Percentiles rank a stretch among this genome's conserved stretches.
Evolutionary conservation across 2,329 filamentous ascomycete species (phyloP).

Genomic region (Trichoderma afroharzianum): DNA sequence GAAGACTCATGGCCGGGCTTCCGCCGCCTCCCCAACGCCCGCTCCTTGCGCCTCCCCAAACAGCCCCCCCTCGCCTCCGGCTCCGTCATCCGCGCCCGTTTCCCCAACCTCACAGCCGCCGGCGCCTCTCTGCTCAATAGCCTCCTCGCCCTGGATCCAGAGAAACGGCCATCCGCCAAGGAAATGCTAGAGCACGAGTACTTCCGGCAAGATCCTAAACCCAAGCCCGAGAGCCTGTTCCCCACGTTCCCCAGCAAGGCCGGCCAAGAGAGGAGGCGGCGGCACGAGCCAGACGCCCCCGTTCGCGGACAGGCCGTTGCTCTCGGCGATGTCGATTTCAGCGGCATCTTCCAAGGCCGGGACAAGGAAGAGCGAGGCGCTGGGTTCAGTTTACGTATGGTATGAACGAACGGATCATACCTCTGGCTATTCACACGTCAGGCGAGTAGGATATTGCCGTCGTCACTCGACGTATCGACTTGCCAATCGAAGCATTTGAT

Average conservation of each 20-base stretch:
- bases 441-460: neutral
- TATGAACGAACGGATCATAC: slow-evolving; percentile 23
- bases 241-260: slow-evolving; percentile 96
- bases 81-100: slow-evolving; percentile 67
- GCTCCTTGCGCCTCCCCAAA: slow-evolving; percentile 67
- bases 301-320: slow-evolving; percentile 65
- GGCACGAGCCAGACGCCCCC: slow-evolving; percentile 75
- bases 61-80: slow-evolving; percentile 35
- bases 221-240: slow-evolving; percentile 89
- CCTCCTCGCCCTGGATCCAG: slow-evolving; percentile 73
- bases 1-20: slow-evolving; percentile 83
- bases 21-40: slow-evolving; percentile 81
- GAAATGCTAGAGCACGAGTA: slow-evolving; percentile 78
- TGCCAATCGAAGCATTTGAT: neutral
- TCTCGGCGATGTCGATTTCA: slow-evolving; percentile 60
- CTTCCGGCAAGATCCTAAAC: slow-evolving; percentile 83
- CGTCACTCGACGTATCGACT: neutral
- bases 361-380: slow-evolving; percentile 63
- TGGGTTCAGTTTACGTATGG: slow-evolving; percentile 63
- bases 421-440: neutral
- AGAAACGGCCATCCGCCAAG: slow-evolving; percentile 63
- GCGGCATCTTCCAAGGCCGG: slow-evolving; percentile 65
- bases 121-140: slow-evolving; percentile 66
- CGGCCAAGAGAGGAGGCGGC: slow-evolving; percentile 76
- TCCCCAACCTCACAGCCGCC: slow-evolving; percentile 75